Percentiles rank a stretch among this genome's conserved stretches.
phyloP scores from a whole-genome alignment of 2,329 filamentous ascomycete species.

The Tricladium varicosporioides region DNA sequence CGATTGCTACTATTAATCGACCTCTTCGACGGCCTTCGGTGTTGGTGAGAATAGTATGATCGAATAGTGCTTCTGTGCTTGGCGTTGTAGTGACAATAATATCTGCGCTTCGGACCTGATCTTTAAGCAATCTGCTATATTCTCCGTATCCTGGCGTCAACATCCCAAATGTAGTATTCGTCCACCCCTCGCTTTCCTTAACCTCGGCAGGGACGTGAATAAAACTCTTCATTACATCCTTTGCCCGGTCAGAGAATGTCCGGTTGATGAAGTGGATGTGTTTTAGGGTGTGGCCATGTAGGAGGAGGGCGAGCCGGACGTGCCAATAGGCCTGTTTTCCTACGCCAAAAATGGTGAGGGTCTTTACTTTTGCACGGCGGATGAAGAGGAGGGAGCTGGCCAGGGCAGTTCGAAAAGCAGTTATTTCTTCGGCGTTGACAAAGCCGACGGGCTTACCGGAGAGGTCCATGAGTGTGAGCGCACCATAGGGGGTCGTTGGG shows the following conservation, averaged over 20 bases:
- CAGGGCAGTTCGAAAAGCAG: constrained; percentile 77
- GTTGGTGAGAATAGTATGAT: constrained; percentile 67
- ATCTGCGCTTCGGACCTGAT: constrained; percentile 69
- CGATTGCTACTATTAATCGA: constrained; percentile 69
- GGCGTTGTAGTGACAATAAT: constrained; percentile 90
- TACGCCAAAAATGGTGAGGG: constrained; percentile 80
- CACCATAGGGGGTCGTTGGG: constrained; percentile 43
- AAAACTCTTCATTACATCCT: constrained; percentile 49
- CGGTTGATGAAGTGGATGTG: constrained; percentile 83
- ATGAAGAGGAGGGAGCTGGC: constrained; percentile 65
- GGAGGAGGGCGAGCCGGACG: constrained; percentile 75
- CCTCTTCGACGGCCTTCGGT: constrained; percentile 68
- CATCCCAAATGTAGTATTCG: constrained; percentile 63
- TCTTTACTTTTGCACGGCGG: constrained; percentile 68
- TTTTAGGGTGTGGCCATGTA: constrained; percentile 68
- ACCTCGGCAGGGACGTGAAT: constrained; percentile 41
- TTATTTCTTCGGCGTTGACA: constrained; percentile 71
- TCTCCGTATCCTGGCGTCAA: constrained; percentile 71
- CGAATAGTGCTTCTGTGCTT: constrained; percentile 71
- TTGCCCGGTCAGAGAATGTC: constrained; percentile 58
- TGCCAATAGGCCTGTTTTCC: constrained; percentile 96
- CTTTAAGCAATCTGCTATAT: constrained; percentile 62
- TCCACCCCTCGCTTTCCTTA: constrained; percentile 60
- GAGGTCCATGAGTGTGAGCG: constrained; percentile 66
- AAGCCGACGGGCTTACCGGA: constrained; percentile 64